A percentile compares a stretch with the other conserved stretches of the same genome.
These are phyloP conservation scores for Didymellaceae sp. DNA, from an alignment of 2,329 filamentous ascomycete genomes.

Conservation along the genomic window DNA sequence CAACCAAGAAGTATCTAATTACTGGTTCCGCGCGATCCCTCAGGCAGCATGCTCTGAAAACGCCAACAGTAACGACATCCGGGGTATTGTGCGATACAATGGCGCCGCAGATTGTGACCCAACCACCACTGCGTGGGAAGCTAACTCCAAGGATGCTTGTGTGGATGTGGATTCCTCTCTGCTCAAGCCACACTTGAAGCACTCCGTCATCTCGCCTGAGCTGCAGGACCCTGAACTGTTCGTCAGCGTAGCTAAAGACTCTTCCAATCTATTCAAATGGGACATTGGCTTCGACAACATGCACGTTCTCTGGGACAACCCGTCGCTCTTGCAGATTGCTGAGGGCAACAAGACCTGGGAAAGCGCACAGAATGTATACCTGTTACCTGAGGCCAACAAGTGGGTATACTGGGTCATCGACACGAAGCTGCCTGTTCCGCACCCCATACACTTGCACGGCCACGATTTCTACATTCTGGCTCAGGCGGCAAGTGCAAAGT, in stretches of 20 bases:
- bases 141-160: constrained; percentile 36
- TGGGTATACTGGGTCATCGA: constrained; percentile 52
- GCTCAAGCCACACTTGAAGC: constrained; percentile 29
- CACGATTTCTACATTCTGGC: constrained; percentile 64
- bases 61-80: constrained; percentile 37
- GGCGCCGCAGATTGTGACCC: constrained; percentile 37
- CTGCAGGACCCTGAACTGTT: constrained; percentile 16
- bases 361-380: constrained; percentile 25
- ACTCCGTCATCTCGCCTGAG: constrained; percentile 20
- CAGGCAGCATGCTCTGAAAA: constrained; percentile 29
- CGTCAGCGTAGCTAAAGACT: constrained; percentile 22
- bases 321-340: constrained; percentile 50
- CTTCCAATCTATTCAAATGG: constrained; percentile 29
- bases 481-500: constrained; percentile 40
- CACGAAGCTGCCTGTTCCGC: constrained; percentile 41
- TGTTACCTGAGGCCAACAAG: constrained; percentile 37
- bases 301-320: constrained; percentile 54
- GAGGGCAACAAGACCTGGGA: constrained; percentile 30
- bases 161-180: constrained; percentile 39
- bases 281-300: constrained; percentile 52
- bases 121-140: constrained; percentile 33
- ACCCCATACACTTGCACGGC: constrained; percentile 51
- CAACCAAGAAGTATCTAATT: constrained; percentile 25
- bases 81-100: constrained; percentile 47
- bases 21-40: constrained; percentile 36